Base-by-base conservation (phyloP, 495 filamentous ascomycete genomes). In the Penicillium robsamsonii region DNA sequence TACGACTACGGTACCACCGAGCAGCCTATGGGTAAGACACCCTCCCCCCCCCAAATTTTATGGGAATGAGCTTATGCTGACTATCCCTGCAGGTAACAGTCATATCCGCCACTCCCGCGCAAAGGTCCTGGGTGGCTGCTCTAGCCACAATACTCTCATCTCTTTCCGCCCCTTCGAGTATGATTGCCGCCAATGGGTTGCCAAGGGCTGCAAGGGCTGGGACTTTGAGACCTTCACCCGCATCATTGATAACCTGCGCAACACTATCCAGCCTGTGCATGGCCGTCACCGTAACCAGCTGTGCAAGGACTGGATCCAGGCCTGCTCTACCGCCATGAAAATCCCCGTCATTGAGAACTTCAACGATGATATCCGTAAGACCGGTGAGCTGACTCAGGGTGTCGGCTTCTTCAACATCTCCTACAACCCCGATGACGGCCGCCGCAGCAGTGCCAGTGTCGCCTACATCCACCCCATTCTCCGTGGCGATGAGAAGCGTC, bases 391-490 rank as follows among this genome's bases (percentile, higher is more conserved):
- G 54, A 82, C 84, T 46, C 76, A 86, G 65, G 84, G 87, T 51
- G 88, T 90, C 4, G 90, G 90, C 18, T 94, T 92, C 77, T 92
- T 94, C 79, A 88, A 84, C 41, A 84, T 94, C 35, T 80, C 87
- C 30, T 94, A 92, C 73, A 91, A 91, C 68, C 89, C 89, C 0
- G 88, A 92, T 59, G 81, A 88, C 62, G 89, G 89, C 58, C 81
- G 80, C 55, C 81, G 90, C 43, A 89, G 86, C 76, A 90, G 87
- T 66, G 88, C 90, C 48, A 87, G 83, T 62, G 90, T 94, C 4
- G 90, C 90, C 15, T 94, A 94, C 66, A 89, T 94, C 66, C 90
- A 94, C 63, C 90, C 90, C 20, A 91, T 94, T 54, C 75, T 94
- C 31, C 78, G 81, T 11, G 88, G 87, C 7, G 82, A 88, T 31